Base-by-base conservation (phyloP, 306 rosid species). In the Astragalus membranaceus region DNA sequence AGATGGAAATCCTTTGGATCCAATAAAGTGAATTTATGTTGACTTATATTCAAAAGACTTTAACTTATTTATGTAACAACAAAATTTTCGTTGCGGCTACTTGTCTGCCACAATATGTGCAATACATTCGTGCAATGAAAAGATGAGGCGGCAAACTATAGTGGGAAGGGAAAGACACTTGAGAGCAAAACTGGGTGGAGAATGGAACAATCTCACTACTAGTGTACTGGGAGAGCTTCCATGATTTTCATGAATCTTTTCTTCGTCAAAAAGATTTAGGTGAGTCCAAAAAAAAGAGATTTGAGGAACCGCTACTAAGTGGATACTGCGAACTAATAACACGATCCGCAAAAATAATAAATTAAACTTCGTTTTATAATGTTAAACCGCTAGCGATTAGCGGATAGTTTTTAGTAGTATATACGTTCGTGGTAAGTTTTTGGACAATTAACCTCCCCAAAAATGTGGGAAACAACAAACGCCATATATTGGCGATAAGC, bases 81-180 rank as follows among this genome's bases (percentile, higher is more conserved):
- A 39, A 67, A 56, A 66, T 50, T 75, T 72, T 76, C 50, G 62
- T 55, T 75, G 79, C 75, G 82, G 82, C 70, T 77, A 58, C 47
- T 30, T 88, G 94, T 85, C 87, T 79, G 87, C 94, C 94, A 79
- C 84, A 54, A 81, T 41, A 72, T 67, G 37, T 70, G 67, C 83
- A 79, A 66, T 61, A 79, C 86, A 67, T 57, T 65, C 77, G 75
- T 84, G 85, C 86, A 78, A 66, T 56, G 33, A 15, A 77, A 74
- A 78, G 74, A 23, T 23, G 16, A 67, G 79, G 82, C 59, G 80
- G 84, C 87, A 88, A 83, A 56, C 5, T 6, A 65, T 79, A 77
- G 87, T 88, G 88, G 90, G 73, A 83, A 78, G 73, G 77, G 72
- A 79, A 79, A 69, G 3, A 26, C 30, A 26, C 30, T 26, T 50